Conservation (phyloP, 306 rosid species). For the Cucumis hystrix region DNA sequence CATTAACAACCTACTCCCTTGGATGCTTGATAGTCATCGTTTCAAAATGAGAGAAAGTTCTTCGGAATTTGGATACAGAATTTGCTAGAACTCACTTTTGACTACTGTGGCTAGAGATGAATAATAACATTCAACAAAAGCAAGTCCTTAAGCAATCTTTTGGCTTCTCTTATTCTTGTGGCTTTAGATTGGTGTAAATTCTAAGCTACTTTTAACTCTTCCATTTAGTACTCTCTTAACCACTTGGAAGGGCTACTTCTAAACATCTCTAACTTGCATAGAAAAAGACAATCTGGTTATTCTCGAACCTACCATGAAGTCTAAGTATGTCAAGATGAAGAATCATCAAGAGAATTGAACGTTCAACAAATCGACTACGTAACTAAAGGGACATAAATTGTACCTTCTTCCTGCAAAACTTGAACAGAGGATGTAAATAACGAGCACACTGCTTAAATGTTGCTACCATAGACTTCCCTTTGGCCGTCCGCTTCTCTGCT, state of each 20-base stretch:
- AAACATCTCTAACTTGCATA: neutral
- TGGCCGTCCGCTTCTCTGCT: conserved; percentile 71
- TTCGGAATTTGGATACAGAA: neutral
- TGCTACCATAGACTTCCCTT: conserved; percentile 92
- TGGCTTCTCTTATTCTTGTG: neutral
- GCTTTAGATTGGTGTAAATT: neutral
- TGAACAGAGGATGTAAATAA: conserved; percentile 78
- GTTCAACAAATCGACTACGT: neutral
- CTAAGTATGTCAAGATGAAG: neutral
- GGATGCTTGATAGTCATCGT: neutral
- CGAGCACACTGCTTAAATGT: conserved; percentile 96
- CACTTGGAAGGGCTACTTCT: neutral
- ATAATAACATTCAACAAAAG: neutral
- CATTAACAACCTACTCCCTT: neutral
- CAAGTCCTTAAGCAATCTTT: neutral
- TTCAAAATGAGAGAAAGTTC: neutral
- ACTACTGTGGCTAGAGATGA: neutral
- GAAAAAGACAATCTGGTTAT: neutral
- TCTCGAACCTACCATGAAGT: neutral
- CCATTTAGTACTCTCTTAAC: neutral
- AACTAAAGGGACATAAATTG: neutral
- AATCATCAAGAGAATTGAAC: neutral
- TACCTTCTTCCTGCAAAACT: conserved; percentile 97
- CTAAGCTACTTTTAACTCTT: neutral
- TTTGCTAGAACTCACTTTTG: neutral